Evolutionary conservation across 768 basidiomycete species (phyloP), one percentile per base, ranked within the genome.

Genomic region (Galerina sulciceps): DNA sequence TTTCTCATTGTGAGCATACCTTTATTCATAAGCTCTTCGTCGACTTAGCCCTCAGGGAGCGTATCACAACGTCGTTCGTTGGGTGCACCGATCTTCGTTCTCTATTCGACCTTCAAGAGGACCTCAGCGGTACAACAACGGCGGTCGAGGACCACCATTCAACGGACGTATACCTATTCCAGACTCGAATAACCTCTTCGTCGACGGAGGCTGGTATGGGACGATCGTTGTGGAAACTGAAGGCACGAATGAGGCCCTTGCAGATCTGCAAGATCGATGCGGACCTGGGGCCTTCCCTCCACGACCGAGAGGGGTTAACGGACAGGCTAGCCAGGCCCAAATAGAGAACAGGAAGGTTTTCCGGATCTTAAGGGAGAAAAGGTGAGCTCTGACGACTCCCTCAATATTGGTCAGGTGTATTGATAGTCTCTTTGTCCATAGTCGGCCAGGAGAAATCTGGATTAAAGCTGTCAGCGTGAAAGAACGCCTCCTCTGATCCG

Each of bases 121-220:
- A 55, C 63, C 72, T 53, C 69, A 73, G 58, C 65, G 75, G 62
- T 64, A 76, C 62, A 64, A 58, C 26, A 67, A 73, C 58, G 64
- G 64, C 47, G 45, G 55, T 62, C 71, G 70, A 11, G 54, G 66
- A 2, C 62, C 57, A 14, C 57, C 66, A 6, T 34, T 43, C 59
- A 61, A 71, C 48, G 38, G 66, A 6, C 77, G 79, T 10, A 75
- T 84, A 11, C 84, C 84, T 0, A 85, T 88, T 10, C 87, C 88
- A 0, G 81, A 81, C 4, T 74, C 81, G 0, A 76, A 81, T 2
- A 79, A 78, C 15, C 78, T 86, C 53, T 81, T 80, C 41, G 84
- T 94, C 13, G 91, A 94, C 68, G 74, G 86, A 4, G 87, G 89
- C 41, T 95, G 93, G 93, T 90, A 87, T 65, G 93, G 93, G 3